phyloP scores from a whole-genome alignment of 768 basidiomycete species.

The Lactarius evosmus region DNA sequence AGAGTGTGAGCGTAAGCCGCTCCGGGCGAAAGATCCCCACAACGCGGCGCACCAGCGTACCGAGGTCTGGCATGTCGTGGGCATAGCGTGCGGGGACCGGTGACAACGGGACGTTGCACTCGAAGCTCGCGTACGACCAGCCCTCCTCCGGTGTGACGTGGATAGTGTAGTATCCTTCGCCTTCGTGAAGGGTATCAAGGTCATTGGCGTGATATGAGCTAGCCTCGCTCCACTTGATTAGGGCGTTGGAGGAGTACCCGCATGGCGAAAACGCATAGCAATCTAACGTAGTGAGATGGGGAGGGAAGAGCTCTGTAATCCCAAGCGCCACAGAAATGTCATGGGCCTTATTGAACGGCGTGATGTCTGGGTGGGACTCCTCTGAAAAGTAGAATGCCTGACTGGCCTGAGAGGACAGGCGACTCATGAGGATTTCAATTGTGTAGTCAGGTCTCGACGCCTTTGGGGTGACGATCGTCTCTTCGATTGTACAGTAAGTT shows the following conservation, averaged over 20 bases:
- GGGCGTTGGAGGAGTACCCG: conserved; percentile 93
- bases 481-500: conserved; percentile 24
- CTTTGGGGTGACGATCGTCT: conserved; percentile 15
- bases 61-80: conserved; percentile 64
- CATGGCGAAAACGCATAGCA: conserved; percentile 94
- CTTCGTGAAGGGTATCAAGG: conserved; percentile 33
- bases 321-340: conserved; percentile 69
- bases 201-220: conserved; percentile 29
- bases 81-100: conserved; percentile 37
- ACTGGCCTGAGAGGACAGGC: conserved; percentile 73
- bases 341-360: conserved; percentile 52
- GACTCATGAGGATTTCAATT: conserved; percentile 97
- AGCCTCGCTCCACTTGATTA: conserved; percentile 60
- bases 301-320: conserved; percentile 78
- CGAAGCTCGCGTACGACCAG: conserved; percentile 98
- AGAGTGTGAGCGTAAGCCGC: conserved; percentile 81
- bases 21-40: conserved; percentile 91
- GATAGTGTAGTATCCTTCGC: conserved; percentile 96
- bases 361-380: conserved; percentile 28
- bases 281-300: conserved; percentile 77
- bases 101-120: conserved; percentile 88
- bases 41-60: conserved; percentile 81
- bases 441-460: conserved; percentile 70
- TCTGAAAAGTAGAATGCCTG: conserved; percentile 64
- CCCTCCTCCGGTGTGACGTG: conserved; percentile 98